Conservation (phyloP, 352 stramenopile genomes). For the Achlya hypogyna region DNA sequence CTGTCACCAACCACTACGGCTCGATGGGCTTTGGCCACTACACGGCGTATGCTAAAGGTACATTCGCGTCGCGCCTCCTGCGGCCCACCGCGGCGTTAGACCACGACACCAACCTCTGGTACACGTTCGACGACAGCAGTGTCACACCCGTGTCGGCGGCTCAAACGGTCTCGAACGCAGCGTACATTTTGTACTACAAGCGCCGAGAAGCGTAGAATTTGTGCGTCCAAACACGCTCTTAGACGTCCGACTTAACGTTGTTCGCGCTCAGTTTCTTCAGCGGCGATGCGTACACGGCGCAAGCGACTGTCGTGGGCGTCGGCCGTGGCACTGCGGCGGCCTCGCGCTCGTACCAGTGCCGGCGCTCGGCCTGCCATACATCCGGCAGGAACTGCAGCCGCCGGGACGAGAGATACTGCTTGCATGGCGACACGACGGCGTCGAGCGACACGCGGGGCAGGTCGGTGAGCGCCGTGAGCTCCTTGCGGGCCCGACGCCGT, state of each 20-base stretch:
- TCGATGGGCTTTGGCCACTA: constrained; percentile 87
- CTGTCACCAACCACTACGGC: constrained; percentile 86
- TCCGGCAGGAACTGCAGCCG: neutral
- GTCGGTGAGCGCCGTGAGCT: neutral
- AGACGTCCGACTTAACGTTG: neutral
- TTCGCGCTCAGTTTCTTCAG: neutral
- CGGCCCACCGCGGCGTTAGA: constrained; percentile 16
- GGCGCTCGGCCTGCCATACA: neutral
- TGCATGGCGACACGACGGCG: neutral
- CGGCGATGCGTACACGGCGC: neutral
- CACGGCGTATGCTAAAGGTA: constrained; percentile 63
- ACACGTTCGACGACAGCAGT: constrained; percentile 76
- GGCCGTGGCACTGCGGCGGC: neutral
- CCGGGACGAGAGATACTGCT: neutral
- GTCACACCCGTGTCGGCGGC: constrained; percentile 42
- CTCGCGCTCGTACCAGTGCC: neutral
- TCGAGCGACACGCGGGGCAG: neutral
- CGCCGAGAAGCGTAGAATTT: constrained; percentile 20
- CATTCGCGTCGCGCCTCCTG: neutral
- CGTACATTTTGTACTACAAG: constrained; percentile 88
- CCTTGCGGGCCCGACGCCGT: neutral
- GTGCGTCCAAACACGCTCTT: neutral
- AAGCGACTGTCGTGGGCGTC: neutral
- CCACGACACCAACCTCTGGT: constrained; percentile 56
- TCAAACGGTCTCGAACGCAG: constrained; percentile 70